Percentiles rank a stretch among this genome's conserved stretches.
These are phyloP conservation scores for Phytophthora citricola DNA, from an alignment of 352 stramenopile genomes.

Conservation along the genomic window DNA sequence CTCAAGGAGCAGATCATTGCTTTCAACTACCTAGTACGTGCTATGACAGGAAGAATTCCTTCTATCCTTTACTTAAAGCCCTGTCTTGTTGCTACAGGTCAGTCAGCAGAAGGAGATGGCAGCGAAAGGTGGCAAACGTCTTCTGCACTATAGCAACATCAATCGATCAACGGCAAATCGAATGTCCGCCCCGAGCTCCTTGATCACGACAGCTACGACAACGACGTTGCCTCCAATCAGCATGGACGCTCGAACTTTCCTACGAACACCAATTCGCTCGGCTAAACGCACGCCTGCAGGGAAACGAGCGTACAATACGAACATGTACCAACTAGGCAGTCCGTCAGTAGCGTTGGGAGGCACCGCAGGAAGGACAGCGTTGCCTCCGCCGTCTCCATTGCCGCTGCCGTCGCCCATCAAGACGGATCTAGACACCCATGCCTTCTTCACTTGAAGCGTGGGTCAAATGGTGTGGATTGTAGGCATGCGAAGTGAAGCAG, in stretches of 20 bases:
- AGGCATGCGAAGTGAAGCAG: conserved; percentile 31
- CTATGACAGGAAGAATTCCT: neutral
- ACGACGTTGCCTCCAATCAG: conserved; percentile 43
- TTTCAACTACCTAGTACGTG: conserved; percentile 91
- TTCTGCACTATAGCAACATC: conserved; percentile 38
- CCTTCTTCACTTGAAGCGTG: conserved; percentile 79
- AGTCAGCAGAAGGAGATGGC: conserved; percentile 77
- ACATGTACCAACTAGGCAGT: conserved; percentile 33
- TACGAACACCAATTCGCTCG: conserved; percentile 36
- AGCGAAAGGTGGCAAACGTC: conserved; percentile 50
- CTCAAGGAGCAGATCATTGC: conserved; percentile 92
- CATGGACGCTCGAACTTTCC: conserved; percentile 36
- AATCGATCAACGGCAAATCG: conserved; percentile 24
- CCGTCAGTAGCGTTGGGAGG: conserved; percentile 12
- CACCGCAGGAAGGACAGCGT: conserved; percentile 23
- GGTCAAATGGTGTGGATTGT: conserved; percentile 9
- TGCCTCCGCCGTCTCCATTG: conserved; percentile 51
- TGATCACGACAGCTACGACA: conserved; percentile 26
- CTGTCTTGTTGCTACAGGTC: conserved; percentile 38
- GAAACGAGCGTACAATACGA: conserved; percentile 34
- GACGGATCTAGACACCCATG: conserved; percentile 84
- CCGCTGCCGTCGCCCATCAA: conserved; percentile 85
- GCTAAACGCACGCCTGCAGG: conserved; percentile 32
- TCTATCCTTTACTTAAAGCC: no score
- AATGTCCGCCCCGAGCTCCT: conserved; percentile 18